phyloP scores from a whole-genome alignment of 106 monocot genomes.

The Vanilla planifolia region DNA sequence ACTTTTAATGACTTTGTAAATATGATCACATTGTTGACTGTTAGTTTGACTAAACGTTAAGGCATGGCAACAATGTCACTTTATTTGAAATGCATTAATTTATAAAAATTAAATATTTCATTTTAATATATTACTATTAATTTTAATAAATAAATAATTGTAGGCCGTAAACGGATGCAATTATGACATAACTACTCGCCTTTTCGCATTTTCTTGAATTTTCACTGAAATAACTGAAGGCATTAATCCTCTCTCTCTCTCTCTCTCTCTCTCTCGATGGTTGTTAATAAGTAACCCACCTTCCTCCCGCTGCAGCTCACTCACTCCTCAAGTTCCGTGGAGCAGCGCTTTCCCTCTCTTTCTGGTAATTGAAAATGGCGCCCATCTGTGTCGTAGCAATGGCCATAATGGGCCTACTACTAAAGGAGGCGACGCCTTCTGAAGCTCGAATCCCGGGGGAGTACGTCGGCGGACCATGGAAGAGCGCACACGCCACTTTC shows the following conservation, averaged over 20 bases:
- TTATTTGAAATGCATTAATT: too few species aligned
- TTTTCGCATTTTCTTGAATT: not conserved
- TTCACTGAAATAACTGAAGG: not conserved
- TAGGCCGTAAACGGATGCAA: too few species aligned
- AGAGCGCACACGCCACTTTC: constrained; percentile 88
- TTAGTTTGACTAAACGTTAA: too few species aligned
- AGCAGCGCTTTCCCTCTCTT: not conserved
- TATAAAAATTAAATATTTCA: too few species aligned
- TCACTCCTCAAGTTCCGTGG: not conserved
- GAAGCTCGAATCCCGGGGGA: constrained; percentile 62
- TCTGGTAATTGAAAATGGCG: constrained; percentile 24
- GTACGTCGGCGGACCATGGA: constrained; percentile 58
- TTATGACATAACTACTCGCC: too few species aligned
- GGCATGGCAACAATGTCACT: too few species aligned
- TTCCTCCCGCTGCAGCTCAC: too few species aligned
- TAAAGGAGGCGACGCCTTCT: not conserved
- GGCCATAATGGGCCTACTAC: constrained; percentile 9
- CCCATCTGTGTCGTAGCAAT: constrained; percentile 2
- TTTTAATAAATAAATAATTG: too few species aligned
- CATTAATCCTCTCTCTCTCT: not conserved
- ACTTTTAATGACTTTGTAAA: too few species aligned
- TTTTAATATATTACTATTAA: too few species aligned
- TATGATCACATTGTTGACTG: too few species aligned
- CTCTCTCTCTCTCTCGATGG: not conserved
- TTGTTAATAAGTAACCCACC: not conserved